phyloP scores from a whole-genome alignment of 2,329 filamentous ascomycete genomes.

The Dothideomycetes sp. region DNA sequence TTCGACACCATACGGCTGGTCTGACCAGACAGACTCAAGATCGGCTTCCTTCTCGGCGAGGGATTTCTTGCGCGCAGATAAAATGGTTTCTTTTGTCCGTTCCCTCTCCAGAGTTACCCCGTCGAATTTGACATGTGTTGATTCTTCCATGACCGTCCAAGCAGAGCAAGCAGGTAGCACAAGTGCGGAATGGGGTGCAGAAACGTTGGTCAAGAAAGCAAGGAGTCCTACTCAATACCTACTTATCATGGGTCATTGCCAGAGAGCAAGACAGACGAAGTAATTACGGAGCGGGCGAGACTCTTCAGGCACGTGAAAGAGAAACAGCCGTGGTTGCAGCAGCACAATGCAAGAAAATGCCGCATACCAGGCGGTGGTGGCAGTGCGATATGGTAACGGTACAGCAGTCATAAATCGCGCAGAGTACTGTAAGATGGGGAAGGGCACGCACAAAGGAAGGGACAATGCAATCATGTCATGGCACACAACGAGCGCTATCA shows the following conservation, averaged over 20 bases:
- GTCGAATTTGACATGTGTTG: conserved; percentile 7
- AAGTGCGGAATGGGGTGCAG: conserved; percentile 2
- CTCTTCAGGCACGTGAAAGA: conserved; percentile 8
- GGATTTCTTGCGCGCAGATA: conserved; percentile 4
- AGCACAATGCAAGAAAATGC: neutral
- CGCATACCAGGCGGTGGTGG: conserved; percentile 8
- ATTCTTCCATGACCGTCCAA: conserved; percentile 2
- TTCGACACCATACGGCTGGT: conserved; percentile 10
- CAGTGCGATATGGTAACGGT: conserved; percentile 6
- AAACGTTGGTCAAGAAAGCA: neutral
- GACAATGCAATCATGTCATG: too few species aligned
- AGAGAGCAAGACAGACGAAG: neutral
- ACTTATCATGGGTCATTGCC: conserved; percentile 5
- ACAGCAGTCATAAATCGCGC: conserved; percentile 8
- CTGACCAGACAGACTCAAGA: conserved; percentile 9
- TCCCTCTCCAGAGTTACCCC: conserved; percentile 6
- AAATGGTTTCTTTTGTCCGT: conserved; percentile 1
- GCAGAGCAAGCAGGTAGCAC: neutral
- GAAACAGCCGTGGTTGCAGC: conserved; percentile 2
- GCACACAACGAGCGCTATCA: too few species aligned
- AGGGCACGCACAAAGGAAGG: too few species aligned
- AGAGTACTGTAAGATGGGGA: too few species aligned
- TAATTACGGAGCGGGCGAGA: neutral
- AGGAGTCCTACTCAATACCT: conserved; percentile 8
- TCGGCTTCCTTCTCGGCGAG: conserved; percentile 12